A percentile compares a stretch with the other conserved stretches of the same genome.
Evolutionary conservation across 768 basidiomycete genomes (phyloP).

Genomic region (Leccinum incarnatum): DNA sequence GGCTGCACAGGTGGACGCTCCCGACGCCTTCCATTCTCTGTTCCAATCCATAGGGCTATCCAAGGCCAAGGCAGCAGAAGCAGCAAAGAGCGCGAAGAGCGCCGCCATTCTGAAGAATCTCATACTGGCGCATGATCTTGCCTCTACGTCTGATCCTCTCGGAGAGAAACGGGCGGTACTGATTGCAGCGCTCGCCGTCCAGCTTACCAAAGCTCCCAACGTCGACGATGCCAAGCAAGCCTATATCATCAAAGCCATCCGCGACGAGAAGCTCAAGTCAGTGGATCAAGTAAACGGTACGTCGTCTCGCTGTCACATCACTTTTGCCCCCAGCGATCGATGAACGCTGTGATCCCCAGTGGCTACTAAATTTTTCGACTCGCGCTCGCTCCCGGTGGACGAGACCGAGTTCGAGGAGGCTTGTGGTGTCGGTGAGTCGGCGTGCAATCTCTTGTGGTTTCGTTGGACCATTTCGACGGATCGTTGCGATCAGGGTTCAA

Average conservation of each 20-base stretch:
- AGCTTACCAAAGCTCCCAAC: conserved; percentile 50
- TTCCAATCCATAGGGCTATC: conserved; percentile 80
- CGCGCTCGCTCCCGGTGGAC: conserved; percentile 58
- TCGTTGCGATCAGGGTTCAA: conserved; percentile 60
- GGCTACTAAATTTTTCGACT: conserved; percentile 72
- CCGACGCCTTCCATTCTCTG: conserved; percentile 31
- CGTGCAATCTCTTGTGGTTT: background rate
- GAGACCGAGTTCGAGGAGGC: conserved; percentile 67
- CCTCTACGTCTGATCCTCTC: conserved; percentile 37
- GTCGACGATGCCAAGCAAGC: conserved; percentile 53
- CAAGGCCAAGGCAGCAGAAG: conserved; percentile 75
- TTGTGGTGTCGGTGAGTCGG: conserved; percentile 84
- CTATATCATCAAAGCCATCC: conserved; percentile 65
- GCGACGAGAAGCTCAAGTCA: conserved; percentile 70
- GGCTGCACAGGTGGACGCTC: conserved; percentile 13
- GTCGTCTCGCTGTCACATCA: conserved; percentile 22
- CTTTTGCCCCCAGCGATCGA: background rate
- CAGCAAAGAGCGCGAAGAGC: conserved; percentile 76
- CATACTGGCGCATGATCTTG: conserved; percentile 54
- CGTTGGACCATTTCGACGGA: conserved; percentile 2
- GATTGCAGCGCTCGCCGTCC: conserved; percentile 62
- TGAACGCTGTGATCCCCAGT: conserved; percentile 9
- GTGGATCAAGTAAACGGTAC: conserved; percentile 86
- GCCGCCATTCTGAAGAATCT: conserved; percentile 67
- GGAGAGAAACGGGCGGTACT: conserved; percentile 79